Evolutionary conservation across 2,329 filamentous ascomycete genomes (phyloP).

Genomic region (Colletotrichum noveboracense): DNA sequence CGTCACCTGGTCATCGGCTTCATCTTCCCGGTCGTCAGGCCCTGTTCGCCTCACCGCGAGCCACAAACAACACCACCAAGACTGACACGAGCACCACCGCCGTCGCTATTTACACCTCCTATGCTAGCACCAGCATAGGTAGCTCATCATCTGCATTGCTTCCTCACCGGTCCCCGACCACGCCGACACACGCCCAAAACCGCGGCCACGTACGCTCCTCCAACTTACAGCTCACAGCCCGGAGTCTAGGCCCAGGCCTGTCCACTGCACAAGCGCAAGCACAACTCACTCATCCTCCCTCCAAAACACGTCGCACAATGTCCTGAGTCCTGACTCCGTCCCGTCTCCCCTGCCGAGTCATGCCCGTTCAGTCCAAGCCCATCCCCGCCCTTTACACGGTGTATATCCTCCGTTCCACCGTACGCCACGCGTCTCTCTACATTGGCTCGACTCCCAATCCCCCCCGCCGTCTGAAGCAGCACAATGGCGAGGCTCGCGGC

Average conservation of each 20-base stretch:
- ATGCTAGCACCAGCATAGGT: neutral
- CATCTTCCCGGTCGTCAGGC: neutral
- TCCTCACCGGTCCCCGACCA: neutral
- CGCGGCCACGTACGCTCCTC: conserved; percentile 12
- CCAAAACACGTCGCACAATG: conserved; percentile 17
- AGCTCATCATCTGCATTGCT: neutral
- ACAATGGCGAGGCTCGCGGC: conserved; percentile 85
- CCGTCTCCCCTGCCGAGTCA: conserved; percentile 29
- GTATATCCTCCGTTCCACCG: conserved; percentile 86
- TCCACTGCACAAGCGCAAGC: neutral
- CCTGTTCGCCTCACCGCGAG: neutral
- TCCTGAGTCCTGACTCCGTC: conserved; percentile 11
- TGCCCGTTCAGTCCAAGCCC: conserved; percentile 52
- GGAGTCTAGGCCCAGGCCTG: conserved; percentile 8
- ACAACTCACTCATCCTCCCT: neutral
- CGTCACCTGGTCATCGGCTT: neutral
- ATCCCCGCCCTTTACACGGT: conserved; percentile 93
- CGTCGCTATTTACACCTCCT: neutral
- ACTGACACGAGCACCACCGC: neutral
- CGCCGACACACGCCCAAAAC: conserved; percentile 16
- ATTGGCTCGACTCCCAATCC: conserved; percentile 93
- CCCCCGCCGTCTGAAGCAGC: conserved; percentile 81
- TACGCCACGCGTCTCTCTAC: conserved; percentile 76
- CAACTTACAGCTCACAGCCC: neutral
- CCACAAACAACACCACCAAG: neutral